Conservation (phyloP, 306 rosid genomes). For the Sindora glabra region DNA sequence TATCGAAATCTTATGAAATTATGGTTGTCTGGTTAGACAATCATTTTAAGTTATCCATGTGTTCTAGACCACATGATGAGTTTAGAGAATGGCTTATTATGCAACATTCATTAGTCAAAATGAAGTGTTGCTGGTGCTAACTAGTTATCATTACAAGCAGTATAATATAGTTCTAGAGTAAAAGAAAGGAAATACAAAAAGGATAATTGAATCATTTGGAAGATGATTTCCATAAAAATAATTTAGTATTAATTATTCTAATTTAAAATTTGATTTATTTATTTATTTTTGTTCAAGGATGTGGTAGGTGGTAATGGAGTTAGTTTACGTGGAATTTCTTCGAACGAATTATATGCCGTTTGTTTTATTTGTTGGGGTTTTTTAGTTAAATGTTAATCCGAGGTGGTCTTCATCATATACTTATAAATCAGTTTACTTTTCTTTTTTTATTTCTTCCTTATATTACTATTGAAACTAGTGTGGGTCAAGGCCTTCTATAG, state of each 20-base stretch:
- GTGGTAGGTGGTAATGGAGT: slow-evolving; percentile 95
- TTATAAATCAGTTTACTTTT: slow-evolving; percentile 40
- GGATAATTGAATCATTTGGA: slow-evolving; percentile 4
- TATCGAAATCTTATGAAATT: slow-evolving; percentile 4
- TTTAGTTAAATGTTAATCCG: slow-evolving; percentile 37
- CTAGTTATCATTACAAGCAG: slow-evolving; percentile 6
- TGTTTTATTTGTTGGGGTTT: slow-evolving; percentile 61
- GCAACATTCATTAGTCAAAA: background rate
- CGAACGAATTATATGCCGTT: slow-evolving; percentile 63
- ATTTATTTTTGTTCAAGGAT: slow-evolving; percentile 18
- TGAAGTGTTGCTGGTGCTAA: background rate
- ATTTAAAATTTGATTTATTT: slow-evolving; percentile 11
- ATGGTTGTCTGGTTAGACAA: background rate
- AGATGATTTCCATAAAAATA: slow-evolving; percentile 23
- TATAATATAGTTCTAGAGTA: slow-evolving; percentile 10
- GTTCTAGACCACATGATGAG: background rate
- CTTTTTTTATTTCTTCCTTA: slow-evolving; percentile 32
- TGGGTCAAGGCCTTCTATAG: slow-evolving; percentile 50
- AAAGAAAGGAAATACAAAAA: slow-evolving; percentile 18
- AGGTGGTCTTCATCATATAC: slow-evolving; percentile 25
- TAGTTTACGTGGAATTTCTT: slow-evolving; percentile 78
- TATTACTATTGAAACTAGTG: slow-evolving; percentile 39
- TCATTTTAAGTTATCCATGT: background rate
- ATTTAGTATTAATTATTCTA: slow-evolving; percentile 11
- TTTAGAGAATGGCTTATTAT: background rate